Conservation (phyloP, 768 basidiomycete species). For the Boletus reticulatus region DNA sequence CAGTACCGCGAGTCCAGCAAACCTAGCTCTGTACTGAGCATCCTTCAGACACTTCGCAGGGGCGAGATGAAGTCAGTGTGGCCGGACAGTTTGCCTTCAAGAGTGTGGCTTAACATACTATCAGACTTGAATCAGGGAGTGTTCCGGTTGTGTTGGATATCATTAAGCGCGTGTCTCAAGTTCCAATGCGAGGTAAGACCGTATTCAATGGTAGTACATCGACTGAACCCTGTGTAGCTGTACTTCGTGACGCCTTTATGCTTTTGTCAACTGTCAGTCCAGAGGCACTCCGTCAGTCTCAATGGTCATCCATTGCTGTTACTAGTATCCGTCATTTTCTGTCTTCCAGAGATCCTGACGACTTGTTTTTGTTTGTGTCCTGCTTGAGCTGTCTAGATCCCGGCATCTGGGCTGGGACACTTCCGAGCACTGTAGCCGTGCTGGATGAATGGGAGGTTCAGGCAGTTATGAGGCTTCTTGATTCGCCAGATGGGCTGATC, state of each 20-base stretch:
- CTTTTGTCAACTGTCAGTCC: conserved; percentile 26
- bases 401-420: conserved; percentile 66
- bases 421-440: conserved; percentile 44
- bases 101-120: background rate
- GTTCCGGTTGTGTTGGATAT: conserved; percentile 23
- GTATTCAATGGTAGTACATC: background rate
- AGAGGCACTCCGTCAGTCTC: conserved; percentile 18
- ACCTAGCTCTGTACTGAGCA: background rate
- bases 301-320: conserved; percentile 31
- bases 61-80: conserved; percentile 24
- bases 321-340: conserved; percentile 56
- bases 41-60: conserved; percentile 25
- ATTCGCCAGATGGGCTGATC: conserved; percentile 56
- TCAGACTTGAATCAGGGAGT: conserved; percentile 23
- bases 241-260: conserved; percentile 35
- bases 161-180: conserved; percentile 22
- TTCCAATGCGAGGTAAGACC: conserved; percentile 26
- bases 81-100: background rate
- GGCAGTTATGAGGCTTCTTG: conserved; percentile 63
- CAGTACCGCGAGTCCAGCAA: conserved; percentile 11
- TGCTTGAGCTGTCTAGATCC: conserved; percentile 62
- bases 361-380: conserved; percentile 62
- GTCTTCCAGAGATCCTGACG: conserved; percentile 53
- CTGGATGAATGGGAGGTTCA: conserved; percentile 77
- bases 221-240: conserved; percentile 27